Base-by-base conservation (phyloP, 495 filamentous ascomycete species). In the Lepraria neglecta region DNA sequence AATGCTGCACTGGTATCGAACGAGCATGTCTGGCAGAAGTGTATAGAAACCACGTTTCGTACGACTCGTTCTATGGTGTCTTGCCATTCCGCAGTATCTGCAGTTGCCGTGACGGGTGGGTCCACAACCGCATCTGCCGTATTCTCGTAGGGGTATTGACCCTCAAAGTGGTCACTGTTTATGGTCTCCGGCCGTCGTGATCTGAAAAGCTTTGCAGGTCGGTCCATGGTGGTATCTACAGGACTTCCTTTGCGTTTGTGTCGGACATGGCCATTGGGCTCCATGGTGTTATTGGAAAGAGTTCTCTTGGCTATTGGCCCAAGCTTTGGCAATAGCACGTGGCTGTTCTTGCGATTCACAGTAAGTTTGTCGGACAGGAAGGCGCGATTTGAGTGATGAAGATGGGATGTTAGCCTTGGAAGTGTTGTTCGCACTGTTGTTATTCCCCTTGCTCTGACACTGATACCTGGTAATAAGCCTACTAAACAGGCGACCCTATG, bases 21-120 rank as follows among this genome's bases (percentile, higher is more conserved):
- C 5, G 94, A 91, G 74, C 90, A 96, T 1, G 95, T 97, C 77
- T 97, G 92, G 71, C 92, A 97, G 77, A 99, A 99, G 63, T 95
- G 89, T 71, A 99, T 97, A 14, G 91, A 95, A 35, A 99, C 95
- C 2, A 97, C 94, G 57, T 88, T 95, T 64, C 83, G 82, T 27
- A 99, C 92, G 3, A 97, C 95, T 46, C 81, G 84, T 76, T 97
- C 91, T 64, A 99, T 96, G 3, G 92, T 96, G 14, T 84, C 87
- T 71, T 97, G 95, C 94, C 94, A 99, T 74, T 98, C 95, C 31
- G 87, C 90, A 10, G 90, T 92, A 67, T 98, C 92, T 44, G 89
- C 83, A 38, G 84, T 77, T 2, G 82, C 80, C 40, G 85, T 76
- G 1, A 80, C 78, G 52, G 51, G 0, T 38, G 79, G 71, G 6